Base-by-base conservation (phyloP, 2,329 filamentous ascomycete species). In the Tolypocladium ovalisporum region DNA sequence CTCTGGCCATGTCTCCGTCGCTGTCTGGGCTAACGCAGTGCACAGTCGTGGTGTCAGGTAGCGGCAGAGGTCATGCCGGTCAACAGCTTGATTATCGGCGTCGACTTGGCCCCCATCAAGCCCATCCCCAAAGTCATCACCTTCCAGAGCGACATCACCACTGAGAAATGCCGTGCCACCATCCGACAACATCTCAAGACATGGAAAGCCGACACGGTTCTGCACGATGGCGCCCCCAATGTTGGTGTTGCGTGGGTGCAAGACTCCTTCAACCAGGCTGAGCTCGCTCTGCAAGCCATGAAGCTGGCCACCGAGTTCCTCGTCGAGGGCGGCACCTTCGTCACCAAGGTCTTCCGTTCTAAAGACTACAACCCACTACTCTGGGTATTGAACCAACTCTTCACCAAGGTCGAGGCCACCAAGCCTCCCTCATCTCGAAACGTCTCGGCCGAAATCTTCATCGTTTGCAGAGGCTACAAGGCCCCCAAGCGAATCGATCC, bases 191-290 rank as follows among this genome's bases (percentile, higher is more conserved):
- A 99, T 68, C 76, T 99, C 54, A 97, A 97, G 76, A 92, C 90
- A 13, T 93, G 90, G 88, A 97, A 97, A 72, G 92, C 90, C 24
- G 94, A 99, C 70, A 90, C 89, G 0, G 94, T 99, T 6, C 79
- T 99, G 42, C 94, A 99, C 75, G 94, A 99, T 71, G 94, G 94
- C 74, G 94, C 94, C 1, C 94, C 94, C 52, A 99, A 99, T 67
- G 94, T 99, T 58, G 94, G 94, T 85, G 93, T 91, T 0, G 92
- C 94, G 0, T 99, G 94, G 94, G 88, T 92, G 49, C 94, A 99
- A 75, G 94, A 99, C 78, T 94, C 94, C 51, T 99, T 96, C 81
- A 93, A 93, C 61, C 94, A 99, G 74, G 94, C 93, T 59, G 93
- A 97, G 74, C 78, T 99, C 55, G 90, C 89, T 15, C 77, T 99